phyloP scores from a whole-genome alignment of 805 yeast genomes.

The Huiozyma naganishii region DNA sequence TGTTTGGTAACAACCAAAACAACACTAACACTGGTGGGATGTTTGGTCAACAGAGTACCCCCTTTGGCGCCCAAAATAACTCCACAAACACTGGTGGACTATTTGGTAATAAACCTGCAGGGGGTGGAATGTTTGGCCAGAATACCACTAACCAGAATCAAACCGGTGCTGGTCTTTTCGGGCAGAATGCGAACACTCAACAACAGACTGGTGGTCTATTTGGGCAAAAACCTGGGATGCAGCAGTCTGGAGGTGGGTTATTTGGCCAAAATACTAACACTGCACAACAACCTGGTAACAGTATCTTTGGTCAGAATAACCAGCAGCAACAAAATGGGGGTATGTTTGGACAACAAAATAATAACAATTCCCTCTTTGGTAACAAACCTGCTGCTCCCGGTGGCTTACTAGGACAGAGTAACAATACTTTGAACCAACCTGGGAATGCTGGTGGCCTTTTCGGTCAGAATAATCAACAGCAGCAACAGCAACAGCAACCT shows the following conservation, averaged over 20 bases:
- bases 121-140: slow-evolving; percentile 25
- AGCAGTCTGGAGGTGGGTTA: slow-evolving; percentile 15
- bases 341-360: slow-evolving; percentile 22
- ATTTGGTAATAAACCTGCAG: slow-evolving; percentile 14
- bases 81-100: slow-evolving; percentile 13
- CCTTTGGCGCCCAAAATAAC: slow-evolving; percentile 7
- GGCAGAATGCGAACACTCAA: slow-evolving; percentile 11
- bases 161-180: slow-evolving; percentile 24
- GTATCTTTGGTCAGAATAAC: slow-evolving; percentile 26
- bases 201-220: slow-evolving; percentile 21
- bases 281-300: slow-evolving; percentile 19
- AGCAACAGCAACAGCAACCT: slow-evolving; percentile 8
- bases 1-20: slow-evolving; percentile 3
- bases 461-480: slow-evolving; percentile 2
- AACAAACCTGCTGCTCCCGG: slow-evolving; percentile 8
- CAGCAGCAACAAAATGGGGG: slow-evolving; percentile 15
- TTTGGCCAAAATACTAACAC: slow-evolving; percentile 18
- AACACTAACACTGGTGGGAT: slow-evolving; percentile 5
- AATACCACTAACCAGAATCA: slow-evolving; percentile 11
- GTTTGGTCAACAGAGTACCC: slow-evolving; percentile 16
- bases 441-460: slow-evolving; percentile 30
- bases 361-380: background rate
- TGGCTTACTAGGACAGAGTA: slow-evolving; percentile 20
- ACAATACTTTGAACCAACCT: slow-evolving; percentile 23
- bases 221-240: slow-evolving; percentile 17